A percentile compares a stretch with the other conserved stretches of the same genome.
These are phyloP conservation scores for Marasmius oreades DNA, from an alignment of 1,284 basidiomycete species.

Conservation along the genomic window DNA sequence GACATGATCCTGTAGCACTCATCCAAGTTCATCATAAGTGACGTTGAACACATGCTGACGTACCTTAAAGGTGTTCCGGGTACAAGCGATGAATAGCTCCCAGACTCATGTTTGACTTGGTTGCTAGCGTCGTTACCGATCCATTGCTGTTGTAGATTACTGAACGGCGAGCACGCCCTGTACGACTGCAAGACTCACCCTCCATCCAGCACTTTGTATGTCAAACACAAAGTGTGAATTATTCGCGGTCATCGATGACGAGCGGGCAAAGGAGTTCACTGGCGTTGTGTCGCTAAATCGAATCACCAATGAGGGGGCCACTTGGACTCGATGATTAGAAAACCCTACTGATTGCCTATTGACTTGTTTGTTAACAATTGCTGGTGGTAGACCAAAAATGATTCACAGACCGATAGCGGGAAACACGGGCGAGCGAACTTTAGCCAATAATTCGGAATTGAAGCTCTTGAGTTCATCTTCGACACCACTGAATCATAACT, in stretches of 20 bases:
- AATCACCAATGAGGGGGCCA: neutral
- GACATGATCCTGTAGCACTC: slow-evolving; percentile 41
- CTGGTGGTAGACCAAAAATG: slow-evolving; percentile 1
- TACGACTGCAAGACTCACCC: slow-evolving; percentile 25
- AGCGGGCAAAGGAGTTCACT: slow-evolving; percentile 45
- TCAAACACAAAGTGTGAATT: slow-evolving; percentile 48
- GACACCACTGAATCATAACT: slow-evolving; percentile 30
- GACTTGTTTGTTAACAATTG: neutral
- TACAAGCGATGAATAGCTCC: slow-evolving; percentile 43
- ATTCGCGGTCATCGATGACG: slow-evolving; percentile 29
- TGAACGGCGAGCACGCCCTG: neutral
- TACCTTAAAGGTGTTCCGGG: slow-evolving; percentile 43
- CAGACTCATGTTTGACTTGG: slow-evolving; percentile 42
- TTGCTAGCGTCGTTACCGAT: slow-evolving; percentile 33
- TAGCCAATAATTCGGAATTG: slow-evolving; percentile 38
- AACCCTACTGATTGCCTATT: slow-evolving; percentile 47
- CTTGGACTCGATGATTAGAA: neutral
- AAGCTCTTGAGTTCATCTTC: slow-evolving; percentile 39
- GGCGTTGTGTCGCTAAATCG: slow-evolving; percentile 44
- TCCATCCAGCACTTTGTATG: slow-evolving; percentile 43
- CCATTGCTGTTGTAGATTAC: slow-evolving; percentile 32
- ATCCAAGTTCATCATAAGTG: neutral
- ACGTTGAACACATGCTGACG: neutral
- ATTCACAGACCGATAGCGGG: slow-evolving; percentile 38
- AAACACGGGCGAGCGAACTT: slow-evolving; percentile 38